Conservation (phyloP, 2,329 filamentous ascomycete genomes). For the Stachybotrys chartarum region DNA sequence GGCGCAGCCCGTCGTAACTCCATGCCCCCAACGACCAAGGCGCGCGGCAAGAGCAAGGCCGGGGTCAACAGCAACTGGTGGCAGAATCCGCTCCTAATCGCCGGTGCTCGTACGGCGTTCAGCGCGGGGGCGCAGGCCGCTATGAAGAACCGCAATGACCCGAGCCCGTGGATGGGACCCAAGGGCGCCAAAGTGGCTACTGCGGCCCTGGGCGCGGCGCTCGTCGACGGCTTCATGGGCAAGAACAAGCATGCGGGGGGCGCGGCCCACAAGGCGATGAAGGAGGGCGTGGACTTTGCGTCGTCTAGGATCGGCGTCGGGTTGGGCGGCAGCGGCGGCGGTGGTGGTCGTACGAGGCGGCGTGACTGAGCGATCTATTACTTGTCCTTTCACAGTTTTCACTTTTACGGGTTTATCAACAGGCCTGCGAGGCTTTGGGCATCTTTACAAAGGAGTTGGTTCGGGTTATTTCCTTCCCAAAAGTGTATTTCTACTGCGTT, state of each 20-base stretch:
- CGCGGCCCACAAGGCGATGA: conserved; percentile 15
- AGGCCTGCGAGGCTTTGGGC: too few relatives aligned
- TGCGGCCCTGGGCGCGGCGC: conserved; percentile 39
- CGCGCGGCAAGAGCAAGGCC: conserved; percentile 6
- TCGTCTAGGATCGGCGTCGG: conserved; percentile 6
- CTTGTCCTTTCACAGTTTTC: too few relatives aligned
- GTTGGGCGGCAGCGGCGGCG: neutral
- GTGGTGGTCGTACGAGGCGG: too few relatives aligned
- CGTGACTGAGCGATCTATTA: too few relatives aligned
- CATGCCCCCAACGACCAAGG: conserved; percentile 21
- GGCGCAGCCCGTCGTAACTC: conserved; percentile 19
- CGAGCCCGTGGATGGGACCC: conserved; percentile 37
- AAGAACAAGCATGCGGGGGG: conserved; percentile 22
- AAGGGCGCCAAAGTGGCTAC: conserved; percentile 43
- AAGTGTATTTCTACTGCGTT: too few relatives aligned
- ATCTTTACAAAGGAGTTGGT: too few relatives aligned
- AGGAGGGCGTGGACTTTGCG: conserved; percentile 16
- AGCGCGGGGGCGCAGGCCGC: conserved; percentile 41
- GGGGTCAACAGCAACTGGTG: conserved; percentile 17
- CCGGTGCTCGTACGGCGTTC: conserved; percentile 38
- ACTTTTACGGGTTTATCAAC: too few relatives aligned
- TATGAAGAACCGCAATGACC: conserved; percentile 36
- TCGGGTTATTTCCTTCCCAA: too few relatives aligned
- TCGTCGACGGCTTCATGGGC: conserved; percentile 38
- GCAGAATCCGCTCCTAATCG: conserved; percentile 29